A percentile compares a stretch with the other conserved stretches of the same genome.
Evolutionary conservation across 768 basidiomycete species (phyloP).

Genomic region (Mycena crocata): DNA sequence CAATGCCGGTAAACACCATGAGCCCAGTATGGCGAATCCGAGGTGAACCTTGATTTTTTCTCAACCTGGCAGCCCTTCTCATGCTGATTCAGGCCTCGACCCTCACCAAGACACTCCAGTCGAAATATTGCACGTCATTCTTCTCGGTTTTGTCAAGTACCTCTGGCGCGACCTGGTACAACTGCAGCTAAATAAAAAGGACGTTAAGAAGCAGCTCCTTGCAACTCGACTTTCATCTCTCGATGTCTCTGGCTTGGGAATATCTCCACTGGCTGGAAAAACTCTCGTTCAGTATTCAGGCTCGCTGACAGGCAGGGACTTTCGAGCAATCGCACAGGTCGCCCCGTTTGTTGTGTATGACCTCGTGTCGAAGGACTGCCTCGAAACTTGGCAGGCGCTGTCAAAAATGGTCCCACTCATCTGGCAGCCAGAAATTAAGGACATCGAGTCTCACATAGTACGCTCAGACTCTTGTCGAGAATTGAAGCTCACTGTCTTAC

Average conservation of each 20-base stretch:
- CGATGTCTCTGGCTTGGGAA: constrained; percentile 47
- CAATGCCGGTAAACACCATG: neutral
- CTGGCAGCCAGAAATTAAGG: constrained; percentile 52
- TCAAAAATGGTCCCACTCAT: constrained; percentile 48
- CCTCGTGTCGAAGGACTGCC: constrained; percentile 42
- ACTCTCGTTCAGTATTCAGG: constrained; percentile 46
- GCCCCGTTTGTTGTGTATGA: constrained; percentile 52
- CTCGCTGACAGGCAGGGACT: constrained; percentile 51
- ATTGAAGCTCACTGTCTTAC: neutral
- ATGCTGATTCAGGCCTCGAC: constrained; percentile 42
- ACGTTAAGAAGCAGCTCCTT: constrained; percentile 39
- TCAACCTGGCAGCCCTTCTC: neutral
- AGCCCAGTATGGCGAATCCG: constrained; percentile 33
- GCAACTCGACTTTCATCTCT: constrained; percentile 40
- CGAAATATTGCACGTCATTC: constrained; percentile 51
- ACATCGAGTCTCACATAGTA: constrained; percentile 35
- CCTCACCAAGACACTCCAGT: constrained; percentile 49
- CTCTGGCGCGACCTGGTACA: constrained; percentile 53
- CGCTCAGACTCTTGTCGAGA: too few species aligned
- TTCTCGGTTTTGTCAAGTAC: constrained; percentile 53
- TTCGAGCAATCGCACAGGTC: constrained; percentile 46
- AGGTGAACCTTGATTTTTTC: constrained; percentile 18
- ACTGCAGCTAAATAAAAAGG: constrained; percentile 39
- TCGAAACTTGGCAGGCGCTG: constrained; percentile 48
- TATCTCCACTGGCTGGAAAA: constrained; percentile 41